Evolutionary conservation across 805 yeast genomes (phyloP).

Genomic region (Wickerhamiella nectarea): DNA sequence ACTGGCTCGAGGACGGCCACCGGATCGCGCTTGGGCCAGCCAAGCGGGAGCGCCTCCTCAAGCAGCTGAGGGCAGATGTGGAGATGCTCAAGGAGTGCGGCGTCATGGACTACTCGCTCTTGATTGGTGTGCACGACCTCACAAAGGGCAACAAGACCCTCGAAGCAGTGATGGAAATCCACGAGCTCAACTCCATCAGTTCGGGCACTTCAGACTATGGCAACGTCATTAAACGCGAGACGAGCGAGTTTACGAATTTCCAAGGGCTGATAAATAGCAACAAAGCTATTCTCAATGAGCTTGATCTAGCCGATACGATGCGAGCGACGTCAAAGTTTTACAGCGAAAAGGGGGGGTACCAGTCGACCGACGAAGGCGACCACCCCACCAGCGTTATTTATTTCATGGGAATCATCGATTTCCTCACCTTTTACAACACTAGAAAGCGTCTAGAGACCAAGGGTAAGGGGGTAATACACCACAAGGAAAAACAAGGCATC

Average conservation of each 20-base stretch:
- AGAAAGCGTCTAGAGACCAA: constrained; percentile 73
- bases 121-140: constrained; percentile 77
- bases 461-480: constrained; percentile 59
- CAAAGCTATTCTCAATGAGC: constrained; percentile 24
- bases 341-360: constrained; percentile 75
- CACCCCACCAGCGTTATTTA: constrained; percentile 56
- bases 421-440: constrained; percentile 49
- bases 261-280: constrained; percentile 23
- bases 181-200: constrained; percentile 15
- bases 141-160: constrained; percentile 37
- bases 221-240: constrained; percentile 10
- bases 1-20: constrained; percentile 62
- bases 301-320: constrained; percentile 22
- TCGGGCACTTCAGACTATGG: constrained; percentile 4
- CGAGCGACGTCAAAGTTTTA: constrained; percentile 42
- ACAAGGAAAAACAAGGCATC: constrained; percentile 41
- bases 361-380: constrained; percentile 52
- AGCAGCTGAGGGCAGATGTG: constrained; percentile 68
- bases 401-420: constrained; percentile 87
- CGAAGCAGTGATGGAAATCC: constrained; percentile 14
- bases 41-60: constrained; percentile 44
- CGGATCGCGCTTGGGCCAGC: constrained; percentile 62
- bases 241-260: constrained; percentile 23
- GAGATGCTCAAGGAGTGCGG: constrained; percentile 54
- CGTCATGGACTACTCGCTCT: constrained; percentile 89